Evolutionary conservation across 768 basidiomycete species (phyloP).

Genomic region (Trametes sanguinea): DNA sequence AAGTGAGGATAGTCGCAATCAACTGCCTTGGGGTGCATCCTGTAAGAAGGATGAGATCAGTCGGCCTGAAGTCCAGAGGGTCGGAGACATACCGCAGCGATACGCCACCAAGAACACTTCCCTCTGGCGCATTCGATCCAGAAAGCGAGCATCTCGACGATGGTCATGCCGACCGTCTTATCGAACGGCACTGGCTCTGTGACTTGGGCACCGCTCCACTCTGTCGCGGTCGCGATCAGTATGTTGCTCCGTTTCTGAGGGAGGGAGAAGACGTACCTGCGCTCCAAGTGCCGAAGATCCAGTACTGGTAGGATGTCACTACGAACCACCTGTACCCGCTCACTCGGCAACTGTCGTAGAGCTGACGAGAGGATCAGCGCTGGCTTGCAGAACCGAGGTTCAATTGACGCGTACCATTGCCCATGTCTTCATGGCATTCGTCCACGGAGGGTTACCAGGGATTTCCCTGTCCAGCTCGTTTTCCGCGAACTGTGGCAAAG

Average conservation of each 20-base stretch:
- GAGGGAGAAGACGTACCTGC: neutral
- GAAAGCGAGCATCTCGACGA: constrained; percentile 15
- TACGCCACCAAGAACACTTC: constrained; percentile 6
- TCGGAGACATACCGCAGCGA: neutral
- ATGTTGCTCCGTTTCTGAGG: neutral
- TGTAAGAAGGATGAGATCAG: constrained; percentile 15
- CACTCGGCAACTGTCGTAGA: constrained; percentile 11
- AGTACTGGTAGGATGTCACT: constrained; percentile 15
- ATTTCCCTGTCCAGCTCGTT: constrained; percentile 6
- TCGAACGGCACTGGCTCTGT: constrained; percentile 4
- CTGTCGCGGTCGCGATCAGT: neutral
- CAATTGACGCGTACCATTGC: neutral
- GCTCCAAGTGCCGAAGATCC: constrained; percentile 22
- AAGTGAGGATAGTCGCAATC: too few species aligned
- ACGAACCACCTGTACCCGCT: constrained; percentile 16
- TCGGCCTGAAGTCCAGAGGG: constrained; percentile 27
- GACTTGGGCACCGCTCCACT: constrained; percentile 8
- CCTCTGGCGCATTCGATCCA: constrained; percentile 12
- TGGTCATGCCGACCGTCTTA: constrained; percentile 7
- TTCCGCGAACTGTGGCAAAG: neutral
- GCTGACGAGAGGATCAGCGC: neutral
- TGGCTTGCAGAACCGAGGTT: too few species aligned
- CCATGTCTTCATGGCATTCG: constrained; percentile 13
- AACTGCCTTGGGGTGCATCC: neutral
- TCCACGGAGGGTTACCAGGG: neutral